Percentiles rank a stretch among this genome's conserved stretches.
Conservation (phyloP, 345 rosid species). For the Theobroma cacao region DNA sequence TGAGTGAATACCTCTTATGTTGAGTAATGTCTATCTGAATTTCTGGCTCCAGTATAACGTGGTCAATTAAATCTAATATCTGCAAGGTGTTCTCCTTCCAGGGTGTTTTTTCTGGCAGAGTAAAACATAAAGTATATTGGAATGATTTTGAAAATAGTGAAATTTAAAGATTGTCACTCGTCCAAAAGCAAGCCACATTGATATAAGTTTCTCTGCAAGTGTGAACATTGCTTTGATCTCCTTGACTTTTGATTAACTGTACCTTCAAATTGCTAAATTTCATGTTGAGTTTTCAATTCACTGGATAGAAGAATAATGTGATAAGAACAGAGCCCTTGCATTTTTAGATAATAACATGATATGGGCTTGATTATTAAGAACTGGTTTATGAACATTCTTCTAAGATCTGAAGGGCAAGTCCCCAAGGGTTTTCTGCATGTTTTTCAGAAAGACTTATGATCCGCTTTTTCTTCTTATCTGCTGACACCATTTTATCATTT, state of each 20-base stretch:
- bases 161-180: neutral
- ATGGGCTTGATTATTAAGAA: neutral
- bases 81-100: neutral
- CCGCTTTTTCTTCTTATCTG: neutral
- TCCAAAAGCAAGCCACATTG: slow-evolving; percentile 1
- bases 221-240: neutral
- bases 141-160: neutral
- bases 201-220: neutral
- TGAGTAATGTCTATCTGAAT: slow-evolving; percentile 3
- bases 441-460: neutral
- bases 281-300: neutral
- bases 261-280: neutral
- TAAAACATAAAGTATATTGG: neutral
- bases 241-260: neutral
- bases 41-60: neutral
- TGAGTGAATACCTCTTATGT: slow-evolving; percentile 25
- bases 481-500: neutral
- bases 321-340: neutral
- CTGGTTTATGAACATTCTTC: neutral
- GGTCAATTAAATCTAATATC: neutral
- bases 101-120: neutral
- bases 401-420: neutral
- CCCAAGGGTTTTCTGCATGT: neutral
- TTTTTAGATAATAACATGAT: neutral
- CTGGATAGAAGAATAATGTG: slow-evolving; percentile 1